These are phyloP conservation scores for Eucalyptus globulus DNA, from an alignment of 345 rosid genomes.

Conservation along the genomic window DNA sequence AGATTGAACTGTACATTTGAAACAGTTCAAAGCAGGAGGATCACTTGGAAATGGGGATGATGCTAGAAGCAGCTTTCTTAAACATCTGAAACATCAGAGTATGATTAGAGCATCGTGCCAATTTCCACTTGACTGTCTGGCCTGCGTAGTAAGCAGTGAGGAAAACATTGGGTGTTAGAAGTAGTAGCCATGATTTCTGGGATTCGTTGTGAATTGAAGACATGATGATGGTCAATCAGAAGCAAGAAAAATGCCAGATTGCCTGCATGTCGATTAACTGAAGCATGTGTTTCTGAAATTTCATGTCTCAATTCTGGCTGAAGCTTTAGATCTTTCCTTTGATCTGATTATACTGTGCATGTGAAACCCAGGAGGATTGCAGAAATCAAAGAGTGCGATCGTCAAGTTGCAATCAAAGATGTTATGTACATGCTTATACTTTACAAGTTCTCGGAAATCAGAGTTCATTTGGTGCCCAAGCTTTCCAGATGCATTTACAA, in stretches of 20 bases:
- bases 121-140: background rate
- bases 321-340: background rate
- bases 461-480: constrained; percentile 80
- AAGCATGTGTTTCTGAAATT: background rate
- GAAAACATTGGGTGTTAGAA: background rate
- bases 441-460: constrained; percentile 73
- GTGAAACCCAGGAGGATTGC: constrained; percentile 64
- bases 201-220: background rate
- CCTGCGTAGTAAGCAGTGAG: background rate
- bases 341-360: background rate
- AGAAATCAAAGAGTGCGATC: constrained; percentile 50
- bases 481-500: constrained; percentile 77
- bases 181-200: background rate
- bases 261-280: background rate
- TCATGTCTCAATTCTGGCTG: background rate
- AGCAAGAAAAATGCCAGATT: background rate
- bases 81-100: background rate
- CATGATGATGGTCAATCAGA: background rate
- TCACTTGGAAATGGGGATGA: background rate
- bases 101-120: background rate
- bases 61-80: background rate
- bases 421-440: constrained; percentile 80
- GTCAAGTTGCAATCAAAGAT: constrained; percentile 68
- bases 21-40: background rate
- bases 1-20: background rate